phyloP scores from a whole-genome alignment of 805 yeast genomes.

The Starmerella sirachaensis region DNA sequence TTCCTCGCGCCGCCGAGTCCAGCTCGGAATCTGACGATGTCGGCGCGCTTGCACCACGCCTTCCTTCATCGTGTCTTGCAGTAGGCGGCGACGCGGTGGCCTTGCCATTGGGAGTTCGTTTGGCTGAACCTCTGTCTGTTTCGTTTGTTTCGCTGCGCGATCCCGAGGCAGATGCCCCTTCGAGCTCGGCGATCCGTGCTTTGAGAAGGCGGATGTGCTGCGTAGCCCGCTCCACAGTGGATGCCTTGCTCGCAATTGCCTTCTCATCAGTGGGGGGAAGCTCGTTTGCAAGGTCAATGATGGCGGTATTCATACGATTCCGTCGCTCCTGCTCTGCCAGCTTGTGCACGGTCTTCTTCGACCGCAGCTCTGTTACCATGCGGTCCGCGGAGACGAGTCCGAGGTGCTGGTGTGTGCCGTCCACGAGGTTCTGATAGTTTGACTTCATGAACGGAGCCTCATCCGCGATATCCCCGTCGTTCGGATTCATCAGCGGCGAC shows the following conservation, averaged over 20 bases:
- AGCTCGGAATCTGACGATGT: no score
- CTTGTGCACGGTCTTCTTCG: conserved; percentile 66
- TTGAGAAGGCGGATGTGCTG: conserved; percentile 46
- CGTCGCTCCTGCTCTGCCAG: conserved; percentile 94
- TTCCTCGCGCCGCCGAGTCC: no score
- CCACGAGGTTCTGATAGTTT: conserved; percentile 34
- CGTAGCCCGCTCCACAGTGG: conserved; percentile 85
- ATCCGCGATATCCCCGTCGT: conserved; percentile 3
- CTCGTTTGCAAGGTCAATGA: conserved; percentile 56
- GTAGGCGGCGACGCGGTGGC: no score
- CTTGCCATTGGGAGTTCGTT: no score
- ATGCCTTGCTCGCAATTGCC: conserved; percentile 54
- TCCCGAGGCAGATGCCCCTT: conserved; percentile 10
- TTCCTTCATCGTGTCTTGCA: no score
- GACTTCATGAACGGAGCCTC: conserved; percentile 30
- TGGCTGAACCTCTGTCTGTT: no score
- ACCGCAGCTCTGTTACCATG: conserved; percentile 29
- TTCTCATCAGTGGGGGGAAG: conserved; percentile 42
- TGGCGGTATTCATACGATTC: conserved; percentile 80
- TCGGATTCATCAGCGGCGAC: conserved; percentile 1
- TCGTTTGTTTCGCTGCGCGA: no score
- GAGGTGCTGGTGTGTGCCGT: conserved; percentile 33
- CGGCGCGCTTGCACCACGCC: no score
- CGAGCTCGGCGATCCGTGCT: conserved; percentile 26
- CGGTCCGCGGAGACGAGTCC: conserved; percentile 35